These are phyloP conservation scores for Calocybe cyanea DNA, from an alignment of 768 basidiomycete species.

Conservation along the genomic window DNA sequence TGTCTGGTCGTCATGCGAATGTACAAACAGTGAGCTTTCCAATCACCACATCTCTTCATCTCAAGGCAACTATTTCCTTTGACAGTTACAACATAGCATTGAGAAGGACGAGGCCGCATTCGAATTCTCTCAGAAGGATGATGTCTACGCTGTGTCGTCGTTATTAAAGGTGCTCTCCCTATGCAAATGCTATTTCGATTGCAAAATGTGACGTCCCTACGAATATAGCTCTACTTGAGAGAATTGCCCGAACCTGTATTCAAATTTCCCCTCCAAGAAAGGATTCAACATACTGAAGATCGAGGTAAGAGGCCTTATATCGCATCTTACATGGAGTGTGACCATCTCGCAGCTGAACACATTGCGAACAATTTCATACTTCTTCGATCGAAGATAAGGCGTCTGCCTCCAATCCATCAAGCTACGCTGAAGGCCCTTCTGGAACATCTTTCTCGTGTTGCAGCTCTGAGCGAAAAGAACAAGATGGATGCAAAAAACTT, in stretches of 20 bases:
- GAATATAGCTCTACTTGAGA: slow-evolving; percentile 65
- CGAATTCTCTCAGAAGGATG: slow-evolving; percentile 65
- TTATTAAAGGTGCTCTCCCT: slow-evolving; percentile 64
- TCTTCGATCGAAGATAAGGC: slow-evolving; percentile 83
- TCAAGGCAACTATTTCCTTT: neutral
- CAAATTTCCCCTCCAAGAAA: slow-evolving; percentile 73
- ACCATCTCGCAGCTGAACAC: slow-evolving; percentile 56
- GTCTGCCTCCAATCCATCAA: slow-evolving; percentile 81
- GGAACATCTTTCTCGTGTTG: slow-evolving; percentile 79
- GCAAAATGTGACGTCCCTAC: neutral
- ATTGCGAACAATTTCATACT: slow-evolving; percentile 64
- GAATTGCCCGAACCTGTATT: slow-evolving; percentile 91
- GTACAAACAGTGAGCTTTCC: slow-evolving; percentile 65
- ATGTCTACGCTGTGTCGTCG: slow-evolving; percentile 80
- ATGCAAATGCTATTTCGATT: neutral
- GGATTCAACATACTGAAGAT: slow-evolving; percentile 76
- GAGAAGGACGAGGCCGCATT: slow-evolving; percentile 80
- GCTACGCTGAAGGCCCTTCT: slow-evolving; percentile 76
- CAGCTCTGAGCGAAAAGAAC: slow-evolving; percentile 64
- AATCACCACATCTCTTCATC: neutral
- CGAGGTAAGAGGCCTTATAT: slow-evolving; percentile 44
- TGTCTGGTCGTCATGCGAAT: slow-evolving; percentile 80
- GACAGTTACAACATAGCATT: slow-evolving; percentile 78
- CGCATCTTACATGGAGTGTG: neutral
- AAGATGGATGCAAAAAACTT: slow-evolving; percentile 95